phyloP scores from a whole-genome alignment of 352 stramenopile genomes.

The Pythium periplocum region DNA sequence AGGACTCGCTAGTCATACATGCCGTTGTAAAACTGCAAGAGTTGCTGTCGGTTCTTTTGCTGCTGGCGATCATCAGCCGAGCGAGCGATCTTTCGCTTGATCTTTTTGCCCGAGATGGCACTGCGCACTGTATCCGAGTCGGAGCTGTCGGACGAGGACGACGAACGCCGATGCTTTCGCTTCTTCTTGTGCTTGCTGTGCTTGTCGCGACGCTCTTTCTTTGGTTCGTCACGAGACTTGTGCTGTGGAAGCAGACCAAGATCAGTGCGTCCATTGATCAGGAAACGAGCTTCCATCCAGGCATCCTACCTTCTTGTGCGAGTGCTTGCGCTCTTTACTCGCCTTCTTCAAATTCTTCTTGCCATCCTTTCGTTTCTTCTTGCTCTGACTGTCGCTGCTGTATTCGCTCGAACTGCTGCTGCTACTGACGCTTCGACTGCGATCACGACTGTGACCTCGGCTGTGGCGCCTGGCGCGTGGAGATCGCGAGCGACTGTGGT shows the following conservation, averaged over 20 bases:
- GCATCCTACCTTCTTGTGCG: constrained; percentile 20
- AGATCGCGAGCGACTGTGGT: no score
- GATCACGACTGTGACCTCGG: background rate
- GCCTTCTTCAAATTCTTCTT: constrained; percentile 36
- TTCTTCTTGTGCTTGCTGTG: constrained; percentile 28
- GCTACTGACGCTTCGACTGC: constrained; percentile 3
- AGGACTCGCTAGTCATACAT: constrained; percentile 61
- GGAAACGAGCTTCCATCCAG: no score
- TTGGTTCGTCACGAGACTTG: no score
- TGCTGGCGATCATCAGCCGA: constrained; percentile 52
- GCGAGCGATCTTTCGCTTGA: constrained; percentile 71
- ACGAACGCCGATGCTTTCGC: constrained; percentile 1
- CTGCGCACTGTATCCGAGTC: constrained; percentile 70
- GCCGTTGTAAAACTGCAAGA: constrained; percentile 85
- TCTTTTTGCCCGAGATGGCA: constrained; percentile 84
- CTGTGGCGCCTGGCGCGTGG: no score
- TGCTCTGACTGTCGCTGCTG: constrained; percentile 13
- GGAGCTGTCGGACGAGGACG: constrained; percentile 6
- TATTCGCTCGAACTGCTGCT: constrained; percentile 21
- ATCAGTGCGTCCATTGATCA: no score
- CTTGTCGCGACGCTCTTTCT: constrained; percentile 15
- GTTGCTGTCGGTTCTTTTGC: constrained; percentile 69
- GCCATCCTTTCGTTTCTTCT: constrained; percentile 17
- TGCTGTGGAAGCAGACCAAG: no score
- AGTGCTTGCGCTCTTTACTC: constrained; percentile 1